These are phyloP conservation scores for Peronospora farinosa DNA, from an alignment of 352 stramenopile genomes.

Conservation along the genomic window DNA sequence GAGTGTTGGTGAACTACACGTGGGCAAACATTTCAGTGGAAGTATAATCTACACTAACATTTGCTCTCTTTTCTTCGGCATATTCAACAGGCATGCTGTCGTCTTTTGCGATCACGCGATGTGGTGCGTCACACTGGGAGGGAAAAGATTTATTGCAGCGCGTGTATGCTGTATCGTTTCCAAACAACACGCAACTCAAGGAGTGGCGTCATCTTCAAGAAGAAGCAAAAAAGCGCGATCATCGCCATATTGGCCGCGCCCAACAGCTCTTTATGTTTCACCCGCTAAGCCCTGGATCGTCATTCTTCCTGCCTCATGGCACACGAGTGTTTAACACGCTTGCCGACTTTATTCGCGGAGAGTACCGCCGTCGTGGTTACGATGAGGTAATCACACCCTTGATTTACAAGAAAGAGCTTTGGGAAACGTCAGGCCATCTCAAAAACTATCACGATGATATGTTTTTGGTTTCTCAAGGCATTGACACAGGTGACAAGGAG, in stretches of 20 bases:
- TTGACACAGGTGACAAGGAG: slow-evolving; percentile 33
- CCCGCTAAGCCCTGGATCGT: slow-evolving; percentile 92
- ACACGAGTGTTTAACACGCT: slow-evolving; percentile 98
- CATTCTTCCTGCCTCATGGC: slow-evolving; percentile 98
- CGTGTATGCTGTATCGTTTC: slow-evolving; percentile 96
- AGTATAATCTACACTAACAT: slow-evolving; percentile 2
- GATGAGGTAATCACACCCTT: slow-evolving; percentile 95
- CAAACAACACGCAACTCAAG: slow-evolving; percentile 82
- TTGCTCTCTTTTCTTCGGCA: neutral
- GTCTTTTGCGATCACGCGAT: slow-evolving; percentile 93
- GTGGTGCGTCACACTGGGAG: slow-evolving; percentile 91
- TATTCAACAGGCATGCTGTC: slow-evolving; percentile 66
- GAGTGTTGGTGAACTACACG: slow-evolving; percentile 76
- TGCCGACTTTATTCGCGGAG: slow-evolving; percentile 66
- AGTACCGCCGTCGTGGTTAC: slow-evolving; percentile 90
- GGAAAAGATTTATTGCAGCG: slow-evolving; percentile 90
- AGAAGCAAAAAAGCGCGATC: slow-evolving; percentile 95
- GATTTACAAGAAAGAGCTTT: slow-evolving; percentile 97
- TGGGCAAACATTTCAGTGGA: slow-evolving; percentile 47
- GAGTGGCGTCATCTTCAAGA: slow-evolving; percentile 87
- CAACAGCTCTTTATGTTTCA: slow-evolving; percentile 97
- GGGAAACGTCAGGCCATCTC: slow-evolving; percentile 95
- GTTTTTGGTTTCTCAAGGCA: slow-evolving; percentile 86
- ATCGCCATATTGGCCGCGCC: slow-evolving; percentile 89
- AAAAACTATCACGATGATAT: slow-evolving; percentile 97